phyloP scores from a whole-genome alignment of 768 basidiomycete genomes.

The Dioszegia crocea region DNA sequence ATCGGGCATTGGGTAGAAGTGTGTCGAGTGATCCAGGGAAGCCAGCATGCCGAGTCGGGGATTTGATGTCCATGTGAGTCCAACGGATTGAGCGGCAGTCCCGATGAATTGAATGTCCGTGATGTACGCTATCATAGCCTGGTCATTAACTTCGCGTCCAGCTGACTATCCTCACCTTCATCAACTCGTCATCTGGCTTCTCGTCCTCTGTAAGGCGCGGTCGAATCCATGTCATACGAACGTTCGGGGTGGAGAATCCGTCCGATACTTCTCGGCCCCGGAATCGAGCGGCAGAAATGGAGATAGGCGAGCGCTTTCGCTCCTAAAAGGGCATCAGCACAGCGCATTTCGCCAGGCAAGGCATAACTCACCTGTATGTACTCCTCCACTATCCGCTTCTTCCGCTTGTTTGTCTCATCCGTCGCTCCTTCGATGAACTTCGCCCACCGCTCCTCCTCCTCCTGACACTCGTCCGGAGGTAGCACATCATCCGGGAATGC shows the following conservation, averaged over 20 bases:
- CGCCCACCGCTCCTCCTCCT: conserved; percentile 42
- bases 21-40: conserved; percentile 46
- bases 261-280: conserved; percentile 1
- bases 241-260: conserved; percentile 6
- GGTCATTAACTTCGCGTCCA: neutral
- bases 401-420: conserved; percentile 12
- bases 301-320: conserved; percentile 38
- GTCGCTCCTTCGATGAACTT: conserved; percentile 23
- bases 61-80: conserved; percentile 34
- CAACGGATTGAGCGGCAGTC: conserved; percentile 42
- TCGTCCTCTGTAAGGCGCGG: conserved; percentile 20
- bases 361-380: conserved; percentile 37
- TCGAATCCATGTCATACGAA: conserved; percentile 33
- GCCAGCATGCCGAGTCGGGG: conserved; percentile 48
- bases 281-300: conserved; percentile 28
- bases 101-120: conserved; percentile 50
- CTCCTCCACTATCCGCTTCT: conserved; percentile 25
- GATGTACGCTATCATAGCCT: conserved; percentile 49
- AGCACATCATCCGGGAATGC: conserved; percentile 31
- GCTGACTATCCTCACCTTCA: conserved; percentile 23
- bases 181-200: conserved; percentile 24
- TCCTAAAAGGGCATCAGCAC: too few species aligned
- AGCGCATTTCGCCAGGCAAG: neutral
- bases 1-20: conserved; percentile 43
- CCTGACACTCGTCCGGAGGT: conserved; percentile 36